A percentile compares a stretch with the other conserved stretches of the same genome.
These are phyloP conservation scores for Pichia rugopelliculosa DNA, from an alignment of 805 yeast genomes.

Conservation along the genomic window DNA sequence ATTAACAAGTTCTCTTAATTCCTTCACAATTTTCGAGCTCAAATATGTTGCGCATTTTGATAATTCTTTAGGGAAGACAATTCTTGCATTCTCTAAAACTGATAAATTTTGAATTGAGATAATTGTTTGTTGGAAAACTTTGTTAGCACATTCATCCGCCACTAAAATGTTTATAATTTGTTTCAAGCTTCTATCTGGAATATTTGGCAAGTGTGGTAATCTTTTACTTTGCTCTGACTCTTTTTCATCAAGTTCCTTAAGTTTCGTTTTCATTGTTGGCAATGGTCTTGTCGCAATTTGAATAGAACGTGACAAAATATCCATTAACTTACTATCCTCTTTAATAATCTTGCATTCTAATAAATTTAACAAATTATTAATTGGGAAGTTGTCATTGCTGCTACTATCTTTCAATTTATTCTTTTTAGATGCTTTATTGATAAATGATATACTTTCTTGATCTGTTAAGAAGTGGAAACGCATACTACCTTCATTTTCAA, in stretches of 20 bases:
- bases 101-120: conserved; percentile 74
- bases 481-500: conserved; percentile 60
- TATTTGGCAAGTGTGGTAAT: conserved; percentile 43
- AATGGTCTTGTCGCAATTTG: conserved; percentile 75
- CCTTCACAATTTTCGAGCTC: conserved; percentile 47
- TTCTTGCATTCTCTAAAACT: conserved; percentile 50
- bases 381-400: conserved; percentile 60
- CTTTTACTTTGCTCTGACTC: conserved; percentile 18
- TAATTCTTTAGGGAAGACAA: conserved; percentile 59
- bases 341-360: conserved; percentile 57
- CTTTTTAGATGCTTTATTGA: conserved; percentile 31
- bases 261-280: conserved; percentile 37
- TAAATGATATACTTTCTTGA: conserved; percentile 49
- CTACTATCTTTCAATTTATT: conserved; percentile 32
- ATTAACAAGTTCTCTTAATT: conserved; percentile 41
- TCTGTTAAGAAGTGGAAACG: conserved; percentile 73
- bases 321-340: conserved; percentile 71
- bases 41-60: conserved; percentile 55
- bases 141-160: conserved; percentile 77
- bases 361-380: conserved; percentile 58
- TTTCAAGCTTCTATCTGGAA: conserved; percentile 56
- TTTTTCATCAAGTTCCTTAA: conserved; percentile 27
- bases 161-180: conserved; percentile 60
- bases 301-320: conserved; percentile 62
- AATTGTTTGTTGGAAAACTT: conserved; percentile 77